Percentiles rank a stretch among this genome's conserved stretches.
phyloP scores from a whole-genome alignment of 139 green algal species.

The Pleodorina starrii region DNA sequence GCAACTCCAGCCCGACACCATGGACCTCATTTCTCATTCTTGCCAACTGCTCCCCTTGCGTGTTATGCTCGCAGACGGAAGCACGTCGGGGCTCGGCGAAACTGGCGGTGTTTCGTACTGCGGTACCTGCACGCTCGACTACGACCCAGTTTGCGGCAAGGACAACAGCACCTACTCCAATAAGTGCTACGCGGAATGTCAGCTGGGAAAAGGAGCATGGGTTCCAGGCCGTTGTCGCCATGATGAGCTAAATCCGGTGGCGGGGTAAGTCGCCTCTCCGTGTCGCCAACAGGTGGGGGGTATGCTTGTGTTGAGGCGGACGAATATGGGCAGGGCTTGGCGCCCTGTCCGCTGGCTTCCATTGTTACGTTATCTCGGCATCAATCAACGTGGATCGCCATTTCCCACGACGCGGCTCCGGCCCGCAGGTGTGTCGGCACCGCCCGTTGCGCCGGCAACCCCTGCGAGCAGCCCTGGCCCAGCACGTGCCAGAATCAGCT shows the following conservation, averaged over 20 bases:
- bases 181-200: slow-evolving; percentile 25
- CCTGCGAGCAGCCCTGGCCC: slow-evolving; percentile 34
- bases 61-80: background rate
- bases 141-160: slow-evolving; percentile 52
- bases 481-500: background rate
- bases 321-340: too few species aligned
- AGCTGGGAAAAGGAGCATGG: background rate
- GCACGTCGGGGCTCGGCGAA: background rate
- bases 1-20: background rate
- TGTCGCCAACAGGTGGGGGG: too few species aligned
- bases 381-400: too few species aligned
- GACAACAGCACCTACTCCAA: slow-evolving; percentile 37
- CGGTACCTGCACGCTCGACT: slow-evolving; percentile 13
- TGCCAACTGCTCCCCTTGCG: background rate
- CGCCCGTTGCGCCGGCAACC: slow-evolving; percentile 10
- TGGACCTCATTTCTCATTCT: background rate
- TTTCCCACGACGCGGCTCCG: too few species aligned
- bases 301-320: too few species aligned
- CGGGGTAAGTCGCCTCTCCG: background rate
- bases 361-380: too few species aligned
- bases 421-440: slow-evolving; percentile 23
- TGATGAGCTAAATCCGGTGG: background rate
- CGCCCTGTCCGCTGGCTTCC: too few species aligned
- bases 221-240: background rate
- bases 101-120: background rate